Evolutionary conservation across 805 yeast genomes (phyloP), one percentile per base, ranked within the genome.

Genomic region (Yarrowia phangngaensis): DNA sequence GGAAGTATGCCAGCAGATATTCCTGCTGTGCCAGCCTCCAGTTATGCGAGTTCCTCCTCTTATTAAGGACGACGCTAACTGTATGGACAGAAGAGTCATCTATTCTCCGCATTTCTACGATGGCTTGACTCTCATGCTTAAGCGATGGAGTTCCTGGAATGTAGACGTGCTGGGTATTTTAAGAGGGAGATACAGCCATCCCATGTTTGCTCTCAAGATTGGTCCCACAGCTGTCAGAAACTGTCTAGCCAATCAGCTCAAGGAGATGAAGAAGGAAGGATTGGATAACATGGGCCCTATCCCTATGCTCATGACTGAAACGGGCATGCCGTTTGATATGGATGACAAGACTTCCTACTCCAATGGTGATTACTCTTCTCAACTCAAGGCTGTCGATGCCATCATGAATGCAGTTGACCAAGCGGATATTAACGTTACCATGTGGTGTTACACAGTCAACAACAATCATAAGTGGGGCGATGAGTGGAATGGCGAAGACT

Each of bases 241-340:
- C 52, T 82, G 85, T 51, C 65, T 89, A 47, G 70, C 73, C 50
- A 72, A 67, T 36, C 97, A 89, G 64, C 69, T 89, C 52, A 56
- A 62, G 11, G 82, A 76, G 49, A 75, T 89, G 68, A 75, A 70
- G 50, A 58, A 62, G 14, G 96, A 89, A 60, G 76, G 84, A 5
- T 60, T 66, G 13, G 70, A 70, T 6, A 61, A 70, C 28, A 63
- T 87, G 40, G 95, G 95, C 1, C 51, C 56, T 1, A 69, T 85
- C 9, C 95, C 96, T 0, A 74, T 82, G 4, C 67, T 88, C 27
- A 78, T 89, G 71, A 78, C 94, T 1, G 97, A 89, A 63, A 86
- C 89, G 8, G 97, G 97, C 4, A 84, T 88, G 82, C 97, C 97
- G 3, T 85, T 82, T 64, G 95, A 89, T 63, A 84, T 89, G 95